Evolutionary conservation across 768 basidiomycete genomes (phyloP), one percentile per base, ranked within the genome.

Genomic region (Termitomyces sp.): DNA sequence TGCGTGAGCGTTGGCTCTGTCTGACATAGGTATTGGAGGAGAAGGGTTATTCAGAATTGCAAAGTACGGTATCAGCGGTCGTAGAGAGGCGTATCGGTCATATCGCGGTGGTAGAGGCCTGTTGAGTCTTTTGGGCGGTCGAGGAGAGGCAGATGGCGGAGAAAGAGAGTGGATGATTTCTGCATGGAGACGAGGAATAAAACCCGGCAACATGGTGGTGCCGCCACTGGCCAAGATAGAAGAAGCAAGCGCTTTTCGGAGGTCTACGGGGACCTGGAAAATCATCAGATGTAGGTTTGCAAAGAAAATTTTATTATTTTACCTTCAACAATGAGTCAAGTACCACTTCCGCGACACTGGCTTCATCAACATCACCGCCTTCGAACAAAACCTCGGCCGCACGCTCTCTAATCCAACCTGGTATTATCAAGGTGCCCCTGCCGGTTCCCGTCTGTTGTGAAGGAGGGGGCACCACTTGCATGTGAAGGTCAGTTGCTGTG

Each of bases 401-500:
- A 14, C 95, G 79, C 68, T 98, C 96, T 42, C 96, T 74, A 40
- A 99, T 79, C 97, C 97, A 99, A 2, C 96, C 96, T 1, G 96
- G 96, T 43, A 98, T 82, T 44, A 91, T 76, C 45, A 97, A 69
- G 0, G 87, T 92, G 0, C 90, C 93, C 8, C 79, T 74, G 2
- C 90, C 91, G 1, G 88, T 87, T 0, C 88, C 87, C 12, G 76
- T 73, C 62, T 84, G 86, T 64, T 89, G 87, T 12, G 80, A 74
- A 2, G 72, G 66, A 7, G 91, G 88, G 28, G 89, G 88, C 16
- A 76, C 71, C 21, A 92, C 88, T 3, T 77, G 79, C 71, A 92
- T 79, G 5, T 78, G 79, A 42, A 94, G 70, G 59, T 91, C 82
- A 5, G 86, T 88, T 7, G 91, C 88, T 19, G 85, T 88, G 8